A percentile compares a stretch with the other conserved stretches of the same genome.
These are phyloP conservation scores for Cytidiella melzeri DNA, from an alignment of 768 basidiomycete genomes.

Conservation along the genomic window DNA sequence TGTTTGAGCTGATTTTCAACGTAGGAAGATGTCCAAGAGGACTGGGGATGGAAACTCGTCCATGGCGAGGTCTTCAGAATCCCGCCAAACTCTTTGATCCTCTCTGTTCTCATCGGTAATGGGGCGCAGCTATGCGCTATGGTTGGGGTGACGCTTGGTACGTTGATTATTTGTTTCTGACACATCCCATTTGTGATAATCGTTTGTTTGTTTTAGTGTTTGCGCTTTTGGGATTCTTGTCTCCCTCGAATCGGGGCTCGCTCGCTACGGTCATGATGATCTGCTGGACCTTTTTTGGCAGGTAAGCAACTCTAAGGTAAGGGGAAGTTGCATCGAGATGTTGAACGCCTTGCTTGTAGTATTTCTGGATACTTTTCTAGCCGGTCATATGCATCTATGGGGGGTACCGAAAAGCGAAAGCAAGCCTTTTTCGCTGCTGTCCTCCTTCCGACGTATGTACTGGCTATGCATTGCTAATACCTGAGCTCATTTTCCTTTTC, in stretches of 20 bases:
- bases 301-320: slow-evolving; percentile 37
- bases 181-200: background rate
- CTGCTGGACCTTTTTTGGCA: slow-evolving; percentile 90
- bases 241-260: slow-evolving; percentile 91
- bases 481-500: slow-evolving; percentile 4
- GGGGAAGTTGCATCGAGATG: too few relatives aligned
- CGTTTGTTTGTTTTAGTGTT: slow-evolving; percentile 51
- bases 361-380: slow-evolving; percentile 87
- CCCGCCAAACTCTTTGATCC: slow-evolving; percentile 66
- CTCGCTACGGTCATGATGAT: slow-evolving; percentile 93
- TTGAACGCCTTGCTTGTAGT: slow-evolving; percentile 30
- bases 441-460: slow-evolving; percentile 72
- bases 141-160: slow-evolving; percentile 82
- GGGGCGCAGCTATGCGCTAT: slow-evolving; percentile 82
- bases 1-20: slow-evolving; percentile 2
- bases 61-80: slow-evolving; percentile 94
- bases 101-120: slow-evolving; percentile 88
- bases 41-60: slow-evolving; percentile 97
- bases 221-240: slow-evolving; percentile 88
- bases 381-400: slow-evolving; percentile 73
- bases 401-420: slow-evolving; percentile 71
- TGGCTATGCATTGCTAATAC: background rate
- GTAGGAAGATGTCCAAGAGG: slow-evolving; percentile 94
- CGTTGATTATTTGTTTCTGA: slow-evolving; percentile 9
- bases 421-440: slow-evolving; percentile 88